Evolutionary conservation across 441 rosid species (phyloP), one percentile per base, ranked within the genome.

Genomic region (Euphorbia celastroides): DNA sequence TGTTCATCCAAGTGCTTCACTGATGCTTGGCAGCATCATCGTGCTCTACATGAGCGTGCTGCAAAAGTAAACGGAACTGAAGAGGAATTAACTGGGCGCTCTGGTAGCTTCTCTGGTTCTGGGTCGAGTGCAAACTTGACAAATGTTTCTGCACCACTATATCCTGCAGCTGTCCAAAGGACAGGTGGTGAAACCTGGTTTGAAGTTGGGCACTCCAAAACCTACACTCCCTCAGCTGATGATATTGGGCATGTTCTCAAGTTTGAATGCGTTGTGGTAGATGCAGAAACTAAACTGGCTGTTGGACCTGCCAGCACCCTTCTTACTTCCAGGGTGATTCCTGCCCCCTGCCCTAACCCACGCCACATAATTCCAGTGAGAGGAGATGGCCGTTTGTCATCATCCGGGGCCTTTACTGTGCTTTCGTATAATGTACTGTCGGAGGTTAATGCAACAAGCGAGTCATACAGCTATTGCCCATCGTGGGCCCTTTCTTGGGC

Each of bases 401-500:
- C 95, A 44, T 70, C 95, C 0, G 98, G 98, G 69, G 86, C 88
- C 46, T 95, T 95, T 70, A 84, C 96, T 62, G 95, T 95, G 48
- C 95, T 92, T 69, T 95, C 99, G 14, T 95, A 95, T 82, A 95
- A 92, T 84, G 86, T 92, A 55, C 79, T 95, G 74, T 88, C 98
- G 68, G 99, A 95, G 71, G 80, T 77, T n/a, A 86, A 83, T 76
- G 93, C 99, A 58, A 84, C 86, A 62, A 88, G 84, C 42, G 97
- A 90, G 64, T 66, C 78, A 27, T 92, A 92, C 74, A 83, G 92
- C 62, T 95, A 92, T 70, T 95, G 99, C 75, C 99, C 99, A 56
- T 86, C 98, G 14, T 95, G 99, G 98, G 97, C 99, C 66, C 96
- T 95, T 77, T 88, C 99, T 38, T 95, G 99, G 99, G 86, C 96